phyloP scores from a whole-genome alignment of 2,329 filamentous ascomycete genomes.

The Venturia effusa region DNA sequence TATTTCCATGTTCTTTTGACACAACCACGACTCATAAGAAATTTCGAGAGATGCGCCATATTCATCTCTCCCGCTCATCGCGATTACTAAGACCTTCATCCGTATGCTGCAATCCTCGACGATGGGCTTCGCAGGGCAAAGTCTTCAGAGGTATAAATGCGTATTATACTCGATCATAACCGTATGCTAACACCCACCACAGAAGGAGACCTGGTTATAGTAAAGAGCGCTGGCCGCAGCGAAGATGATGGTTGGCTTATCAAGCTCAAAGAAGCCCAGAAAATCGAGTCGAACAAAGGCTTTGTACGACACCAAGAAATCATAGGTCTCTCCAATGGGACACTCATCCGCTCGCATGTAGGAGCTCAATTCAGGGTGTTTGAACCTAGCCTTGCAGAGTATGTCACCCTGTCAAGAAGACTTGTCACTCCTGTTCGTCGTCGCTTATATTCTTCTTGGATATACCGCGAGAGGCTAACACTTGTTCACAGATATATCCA shows the following conservation, averaged over 20 bases:
- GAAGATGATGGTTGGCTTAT: not conserved
- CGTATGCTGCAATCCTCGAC: not conserved
- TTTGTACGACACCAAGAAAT: constrained; percentile 43
- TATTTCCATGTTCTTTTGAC: no score
- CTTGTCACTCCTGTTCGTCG: constrained; percentile 61
- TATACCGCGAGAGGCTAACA: not conserved
- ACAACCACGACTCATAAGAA: no score
- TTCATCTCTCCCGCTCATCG: not conserved
- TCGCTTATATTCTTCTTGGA: not conserved
- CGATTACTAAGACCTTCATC: not conserved
- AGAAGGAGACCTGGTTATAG: constrained; percentile 3
- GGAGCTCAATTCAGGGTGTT: constrained; percentile 45
- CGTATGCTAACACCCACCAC: not conserved
- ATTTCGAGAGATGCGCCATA: not conserved
- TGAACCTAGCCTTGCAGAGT: constrained; percentile 61
- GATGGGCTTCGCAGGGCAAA: not conserved
- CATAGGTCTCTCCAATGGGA: constrained; percentile 51
- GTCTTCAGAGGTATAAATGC: not conserved
- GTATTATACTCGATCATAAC: constrained; percentile 21
- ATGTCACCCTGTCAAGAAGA: constrained; percentile 55
- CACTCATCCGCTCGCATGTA: constrained; percentile 46
- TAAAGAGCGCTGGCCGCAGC: not conserved
- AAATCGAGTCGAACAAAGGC: constrained; percentile 35
- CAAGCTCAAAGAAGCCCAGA: not conserved
- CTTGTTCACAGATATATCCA: constrained; percentile 51